These are phyloP conservation scores for Radiomyces spectabilis DNA, from an alignment of 192 early-diverging fungal species.

Conservation along the genomic window DNA sequence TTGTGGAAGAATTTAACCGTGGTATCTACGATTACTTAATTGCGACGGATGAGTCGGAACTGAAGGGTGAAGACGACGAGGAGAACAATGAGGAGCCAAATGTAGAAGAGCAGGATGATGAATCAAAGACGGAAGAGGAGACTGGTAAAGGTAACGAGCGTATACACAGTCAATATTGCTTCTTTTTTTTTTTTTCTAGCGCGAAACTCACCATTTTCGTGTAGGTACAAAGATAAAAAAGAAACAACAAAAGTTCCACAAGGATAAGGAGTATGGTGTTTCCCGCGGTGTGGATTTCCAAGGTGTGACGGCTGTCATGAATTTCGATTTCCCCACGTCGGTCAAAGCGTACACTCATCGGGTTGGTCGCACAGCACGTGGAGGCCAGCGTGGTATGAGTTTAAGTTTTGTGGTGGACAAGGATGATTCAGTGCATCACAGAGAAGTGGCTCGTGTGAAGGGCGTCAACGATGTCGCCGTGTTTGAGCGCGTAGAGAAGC, in stretches of 20 bases:
- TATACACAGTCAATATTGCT: not conserved
- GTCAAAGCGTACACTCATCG: slow-evolving; percentile 88
- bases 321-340: slow-evolving; percentile 92
- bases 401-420: slow-evolving; percentile 74
- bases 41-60: slow-evolving; percentile 86
- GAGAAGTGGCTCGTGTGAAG: slow-evolving; percentile 24
- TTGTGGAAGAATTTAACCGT: slow-evolving; percentile 95
- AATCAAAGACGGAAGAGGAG: slow-evolving; percentile 20
- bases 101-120: slow-evolving; percentile 20
- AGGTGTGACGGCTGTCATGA: slow-evolving; percentile 87
- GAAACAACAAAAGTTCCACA: slow-evolving; percentile 38
- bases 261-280: slow-evolving; percentile 89
- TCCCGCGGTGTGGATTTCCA: slow-evolving; percentile 96
- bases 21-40: slow-evolving; percentile 94
- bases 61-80: slow-evolving; percentile 55
- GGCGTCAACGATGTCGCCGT: slow-evolving; percentile 55
- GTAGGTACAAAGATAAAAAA: slow-evolving; percentile 29
- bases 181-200: not conserved
- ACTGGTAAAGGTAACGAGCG: slow-evolving; percentile 4
- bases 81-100: slow-evolving; percentile 44
- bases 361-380: slow-evolving; percentile 91
- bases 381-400: slow-evolving; percentile 82
- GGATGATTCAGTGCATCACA: slow-evolving; percentile 26
- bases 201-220: no score
- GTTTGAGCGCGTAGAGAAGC: slow-evolving; percentile 65